Conservation (phyloP, 768 basidiomycete species). For the Lactarius pseudohatsudake region DNA sequence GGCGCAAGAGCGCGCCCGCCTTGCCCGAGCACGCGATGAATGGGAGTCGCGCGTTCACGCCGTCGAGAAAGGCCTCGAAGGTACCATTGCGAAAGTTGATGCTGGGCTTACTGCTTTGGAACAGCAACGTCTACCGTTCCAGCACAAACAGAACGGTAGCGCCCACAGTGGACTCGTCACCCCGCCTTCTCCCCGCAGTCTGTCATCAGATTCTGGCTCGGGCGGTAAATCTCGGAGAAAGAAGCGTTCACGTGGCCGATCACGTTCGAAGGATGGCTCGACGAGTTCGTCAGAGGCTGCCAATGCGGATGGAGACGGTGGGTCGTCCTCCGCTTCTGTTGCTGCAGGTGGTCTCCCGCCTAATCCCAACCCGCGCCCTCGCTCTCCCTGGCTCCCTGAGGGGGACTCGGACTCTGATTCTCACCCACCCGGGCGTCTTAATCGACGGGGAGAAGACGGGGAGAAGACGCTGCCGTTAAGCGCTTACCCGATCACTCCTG, state of each 20-base stretch:
- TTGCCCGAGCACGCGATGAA: slow-evolving; percentile 72
- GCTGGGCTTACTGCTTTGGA: slow-evolving; percentile 38
- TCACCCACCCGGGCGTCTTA: slow-evolving; percentile 24
- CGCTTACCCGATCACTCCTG: slow-evolving; percentile 29
- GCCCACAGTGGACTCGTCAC: slow-evolving; percentile 60
- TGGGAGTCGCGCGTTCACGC: slow-evolving; percentile 66
- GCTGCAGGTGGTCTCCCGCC: slow-evolving; percentile 27
- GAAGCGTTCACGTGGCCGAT: slow-evolving; percentile 29
- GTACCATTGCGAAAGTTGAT: slow-evolving; percentile 41
- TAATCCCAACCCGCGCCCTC: slow-evolving; percentile 24
- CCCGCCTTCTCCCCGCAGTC: slow-evolving; percentile 73
- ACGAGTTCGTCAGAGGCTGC: slow-evolving; percentile 27
- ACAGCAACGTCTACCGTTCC: slow-evolving; percentile 35
- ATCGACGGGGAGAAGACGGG: slow-evolving; percentile 15
- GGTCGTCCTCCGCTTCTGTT: slow-evolving; percentile 29
- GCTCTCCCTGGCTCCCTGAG: slow-evolving; percentile 28
- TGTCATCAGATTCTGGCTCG: slow-evolving; percentile 56
- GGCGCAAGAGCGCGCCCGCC: slow-evolving; percentile 74
- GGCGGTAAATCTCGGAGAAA: slow-evolving; percentile 25
- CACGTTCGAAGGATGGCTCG: slow-evolving; percentile 29
- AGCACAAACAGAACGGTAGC: slow-evolving; percentile 35
- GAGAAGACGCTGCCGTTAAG: slow-evolving; percentile 19
- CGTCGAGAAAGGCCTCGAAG: slow-evolving; percentile 56
- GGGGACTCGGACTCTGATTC: slow-evolving; percentile 28
- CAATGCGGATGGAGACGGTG: slow-evolving; percentile 27